Conservation (phyloP, 192 early-diverging fungal species). For the Tieghemiomyces parasiticus region DNA sequence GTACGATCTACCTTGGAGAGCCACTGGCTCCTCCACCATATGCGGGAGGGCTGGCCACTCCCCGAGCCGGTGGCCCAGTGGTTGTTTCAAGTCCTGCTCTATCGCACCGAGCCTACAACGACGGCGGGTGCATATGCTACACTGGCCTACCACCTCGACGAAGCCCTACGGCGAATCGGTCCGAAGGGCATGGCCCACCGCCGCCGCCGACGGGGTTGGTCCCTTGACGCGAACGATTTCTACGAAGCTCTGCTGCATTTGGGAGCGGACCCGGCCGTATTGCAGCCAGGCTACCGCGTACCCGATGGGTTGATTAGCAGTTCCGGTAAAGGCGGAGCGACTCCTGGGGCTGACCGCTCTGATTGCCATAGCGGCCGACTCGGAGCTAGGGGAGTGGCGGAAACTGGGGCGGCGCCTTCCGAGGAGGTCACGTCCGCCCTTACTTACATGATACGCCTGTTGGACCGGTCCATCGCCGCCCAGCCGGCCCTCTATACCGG, state of each 20-base stretch:
- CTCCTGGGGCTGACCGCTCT: no score
- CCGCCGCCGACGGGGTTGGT: background rate
- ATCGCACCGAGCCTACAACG: background rate
- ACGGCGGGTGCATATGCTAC: background rate
- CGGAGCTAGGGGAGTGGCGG: background rate
- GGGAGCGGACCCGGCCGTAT: background rate
- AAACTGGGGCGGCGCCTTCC: background rate
- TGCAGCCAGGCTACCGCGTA: background rate
- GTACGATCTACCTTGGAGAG: background rate
- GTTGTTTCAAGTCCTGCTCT: background rate
- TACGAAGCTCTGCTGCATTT: background rate
- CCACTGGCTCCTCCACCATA: background rate
- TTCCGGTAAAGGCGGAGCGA: no score
- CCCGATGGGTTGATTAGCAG: no score
- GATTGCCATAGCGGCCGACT: background rate
- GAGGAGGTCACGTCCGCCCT: background rate
- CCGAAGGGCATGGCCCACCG: no score
- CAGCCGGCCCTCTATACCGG: background rate
- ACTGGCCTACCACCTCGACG: background rate
- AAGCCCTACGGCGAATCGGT: no score
- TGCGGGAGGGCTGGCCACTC: constrained; percentile 3
- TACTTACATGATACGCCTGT: background rate
- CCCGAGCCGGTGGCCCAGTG: constrained; percentile 8
- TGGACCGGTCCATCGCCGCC: background rate
- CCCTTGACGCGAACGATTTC: background rate